A percentile compares a stretch with the other conserved stretches of the same genome.
These are phyloP conservation scores for Neopestalotiopsis sp. DNA, from an alignment of 2,329 filamentous ascomycete genomes.

Conservation along the genomic window DNA sequence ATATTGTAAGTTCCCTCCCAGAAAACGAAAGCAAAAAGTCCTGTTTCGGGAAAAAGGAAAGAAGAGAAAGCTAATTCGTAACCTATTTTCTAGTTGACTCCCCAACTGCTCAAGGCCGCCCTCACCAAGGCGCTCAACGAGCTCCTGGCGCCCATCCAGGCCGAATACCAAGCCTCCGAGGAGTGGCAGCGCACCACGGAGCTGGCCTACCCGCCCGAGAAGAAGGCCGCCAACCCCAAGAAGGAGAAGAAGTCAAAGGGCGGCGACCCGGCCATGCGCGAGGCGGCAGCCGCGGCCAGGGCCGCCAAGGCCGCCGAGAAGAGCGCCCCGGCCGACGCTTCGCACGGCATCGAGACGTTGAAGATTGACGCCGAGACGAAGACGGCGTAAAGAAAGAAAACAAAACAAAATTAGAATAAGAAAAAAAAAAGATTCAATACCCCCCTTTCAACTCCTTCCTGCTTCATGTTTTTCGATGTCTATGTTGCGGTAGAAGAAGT, in stretches of 20 bases:
- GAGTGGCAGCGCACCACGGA: conserved; percentile 83
- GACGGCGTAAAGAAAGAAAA: not conserved
- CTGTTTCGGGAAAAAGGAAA: conserved; percentile 20
- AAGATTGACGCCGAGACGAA: conserved; percentile 16
- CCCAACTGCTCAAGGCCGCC: conserved; percentile 87
- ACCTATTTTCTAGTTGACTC: conserved; percentile 65
- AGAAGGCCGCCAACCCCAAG: conserved; percentile 79
- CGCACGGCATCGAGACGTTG: conserved; percentile 18
- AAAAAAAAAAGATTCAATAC: conserved; percentile 3
- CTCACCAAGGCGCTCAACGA: conserved; percentile 75
- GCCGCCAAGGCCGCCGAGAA: conserved; percentile 15
- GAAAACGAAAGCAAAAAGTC: not conserved
- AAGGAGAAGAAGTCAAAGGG: conserved; percentile 43
- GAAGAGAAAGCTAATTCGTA: conserved; percentile 24
- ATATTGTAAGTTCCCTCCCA: conserved; percentile 64
- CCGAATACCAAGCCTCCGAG: conserved; percentile 69
- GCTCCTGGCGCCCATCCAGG: conserved; percentile 79
- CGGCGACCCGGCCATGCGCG: conserved; percentile 13
- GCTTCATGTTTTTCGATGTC: not conserved
- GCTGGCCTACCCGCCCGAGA: conserved; percentile 80
- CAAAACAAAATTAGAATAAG: not conserved
- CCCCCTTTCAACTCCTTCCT: not conserved
- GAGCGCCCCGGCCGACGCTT: conserved; percentile 12
- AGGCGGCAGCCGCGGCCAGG: conserved; percentile 5
- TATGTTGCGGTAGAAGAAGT: not conserved